Percentiles rank a stretch among this genome's conserved stretches.
Conservation (phyloP, 352 stramenopile genomes). For the Peronospora destructor region DNA sequence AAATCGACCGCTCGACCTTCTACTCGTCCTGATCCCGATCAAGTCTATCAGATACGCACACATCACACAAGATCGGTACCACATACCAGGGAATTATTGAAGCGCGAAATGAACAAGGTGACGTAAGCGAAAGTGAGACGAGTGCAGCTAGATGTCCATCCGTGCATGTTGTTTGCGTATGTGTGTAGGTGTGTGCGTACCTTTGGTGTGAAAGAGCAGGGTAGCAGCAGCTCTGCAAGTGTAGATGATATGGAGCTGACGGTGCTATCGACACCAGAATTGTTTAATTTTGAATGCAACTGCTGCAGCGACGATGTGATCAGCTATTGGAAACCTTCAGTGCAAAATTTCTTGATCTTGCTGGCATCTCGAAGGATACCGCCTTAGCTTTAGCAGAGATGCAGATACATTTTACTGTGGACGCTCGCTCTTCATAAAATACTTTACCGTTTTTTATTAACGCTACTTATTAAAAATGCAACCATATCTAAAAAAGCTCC, state of each 20-base stretch:
- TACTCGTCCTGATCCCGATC: constrained; percentile 19
- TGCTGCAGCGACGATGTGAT: background rate
- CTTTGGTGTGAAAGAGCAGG: background rate
- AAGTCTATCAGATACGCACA: background rate
- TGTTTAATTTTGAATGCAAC: background rate
- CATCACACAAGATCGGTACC: background rate
- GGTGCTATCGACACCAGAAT: background rate
- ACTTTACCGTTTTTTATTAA: background rate
- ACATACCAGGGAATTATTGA: background rate
- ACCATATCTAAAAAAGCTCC: constrained; percentile 17
- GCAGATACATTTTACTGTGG: too few species aligned
- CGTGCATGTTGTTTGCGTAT: constrained; percentile 18
- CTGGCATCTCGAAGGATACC: too few species aligned
- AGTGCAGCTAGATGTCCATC: constrained; percentile 8
- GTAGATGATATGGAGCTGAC: background rate
- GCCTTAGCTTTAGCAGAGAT: too few species aligned
- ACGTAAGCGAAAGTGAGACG: background rate
- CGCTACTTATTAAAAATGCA: background rate
- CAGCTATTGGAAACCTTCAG: too few species aligned
- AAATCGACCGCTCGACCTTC: constrained; percentile 29
- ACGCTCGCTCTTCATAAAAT: too few species aligned
- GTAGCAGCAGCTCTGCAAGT: background rate
- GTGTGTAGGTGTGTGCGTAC: constrained; percentile 2
- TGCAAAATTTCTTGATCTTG: constrained; percentile 1
- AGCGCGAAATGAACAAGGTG: background rate